Conservation (phyloP, 208 protist genomes). For the Leishmania aethiopica region DNA sequence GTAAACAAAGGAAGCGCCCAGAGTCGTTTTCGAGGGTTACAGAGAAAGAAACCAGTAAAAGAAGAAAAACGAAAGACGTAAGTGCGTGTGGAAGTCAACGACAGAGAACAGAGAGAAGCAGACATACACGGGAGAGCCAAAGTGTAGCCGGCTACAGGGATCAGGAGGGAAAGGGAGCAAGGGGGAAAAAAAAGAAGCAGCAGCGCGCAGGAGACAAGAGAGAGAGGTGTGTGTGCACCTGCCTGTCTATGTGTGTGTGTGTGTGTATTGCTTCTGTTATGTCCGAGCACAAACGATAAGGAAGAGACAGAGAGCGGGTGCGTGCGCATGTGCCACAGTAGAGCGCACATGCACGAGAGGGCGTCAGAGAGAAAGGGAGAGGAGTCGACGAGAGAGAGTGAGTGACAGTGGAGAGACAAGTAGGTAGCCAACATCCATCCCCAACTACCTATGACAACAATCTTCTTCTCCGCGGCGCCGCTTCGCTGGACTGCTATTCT, state of each 20-base stretch:
- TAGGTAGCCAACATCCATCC: background rate
- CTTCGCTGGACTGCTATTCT: background rate
- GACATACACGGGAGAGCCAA: background rate
- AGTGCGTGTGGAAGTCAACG: background rate
- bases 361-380: background rate
- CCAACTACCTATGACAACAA: too few relatives aligned
- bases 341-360: background rate
- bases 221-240: background rate
- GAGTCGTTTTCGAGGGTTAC: constrained; percentile 7
- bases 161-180: background rate
- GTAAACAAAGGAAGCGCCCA: background rate
- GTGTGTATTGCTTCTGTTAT: background rate
- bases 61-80: background rate
- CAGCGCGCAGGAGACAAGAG: background rate
- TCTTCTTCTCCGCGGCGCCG: background rate
- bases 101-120: background rate
- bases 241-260: background rate
- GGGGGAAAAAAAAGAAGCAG: background rate
- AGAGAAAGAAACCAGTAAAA: background rate
- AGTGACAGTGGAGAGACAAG: background rate
- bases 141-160: background rate
- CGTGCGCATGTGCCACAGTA: background rate
- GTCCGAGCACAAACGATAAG: background rate
- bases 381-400: background rate
- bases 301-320: background rate